Percentiles rank a stretch among this genome's conserved stretches.
Conservation (phyloP, 1,284 basidiomycete genomes). For the Neolentinus lepideus region DNA sequence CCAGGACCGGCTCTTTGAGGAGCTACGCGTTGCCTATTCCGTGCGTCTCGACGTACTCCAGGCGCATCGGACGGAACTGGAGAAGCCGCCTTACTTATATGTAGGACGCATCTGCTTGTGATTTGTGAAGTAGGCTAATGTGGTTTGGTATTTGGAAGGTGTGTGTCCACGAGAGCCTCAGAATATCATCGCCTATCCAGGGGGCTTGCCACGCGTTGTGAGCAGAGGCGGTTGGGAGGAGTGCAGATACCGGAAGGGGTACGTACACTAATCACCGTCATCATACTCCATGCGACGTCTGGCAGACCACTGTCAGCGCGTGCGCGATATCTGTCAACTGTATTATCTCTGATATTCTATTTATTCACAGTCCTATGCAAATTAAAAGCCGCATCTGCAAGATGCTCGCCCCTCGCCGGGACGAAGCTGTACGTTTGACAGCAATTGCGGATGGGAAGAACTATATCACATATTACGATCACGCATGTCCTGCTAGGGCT, state of each 20-base stretch:
- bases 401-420: no score
- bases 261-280: constrained; percentile 4
- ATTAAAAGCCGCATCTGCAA: no score
- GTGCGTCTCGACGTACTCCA: constrained; percentile 9
- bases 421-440: no score
- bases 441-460: no score
- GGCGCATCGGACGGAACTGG: constrained; percentile 16
- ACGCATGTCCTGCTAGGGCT: no score
- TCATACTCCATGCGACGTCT: neutral
- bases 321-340: constrained; percentile 14
- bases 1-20: constrained; percentile 11
- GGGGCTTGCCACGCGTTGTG: constrained; percentile 17
- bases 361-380: no score
- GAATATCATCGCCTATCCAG: constrained; percentile 12
- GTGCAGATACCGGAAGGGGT: constrained; percentile 16
- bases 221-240: constrained; percentile 10
- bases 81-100: constrained; percentile 24
- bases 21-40: constrained; percentile 22
- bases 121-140: no score
- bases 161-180: constrained; percentile 29
- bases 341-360: no score
- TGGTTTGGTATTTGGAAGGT: no score
- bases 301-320: constrained; percentile 17
- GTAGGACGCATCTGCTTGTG: no score
- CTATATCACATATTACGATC: no score